phyloP scores from a whole-genome alignment of 345 rosid species.

The Salix caprea region DNA sequence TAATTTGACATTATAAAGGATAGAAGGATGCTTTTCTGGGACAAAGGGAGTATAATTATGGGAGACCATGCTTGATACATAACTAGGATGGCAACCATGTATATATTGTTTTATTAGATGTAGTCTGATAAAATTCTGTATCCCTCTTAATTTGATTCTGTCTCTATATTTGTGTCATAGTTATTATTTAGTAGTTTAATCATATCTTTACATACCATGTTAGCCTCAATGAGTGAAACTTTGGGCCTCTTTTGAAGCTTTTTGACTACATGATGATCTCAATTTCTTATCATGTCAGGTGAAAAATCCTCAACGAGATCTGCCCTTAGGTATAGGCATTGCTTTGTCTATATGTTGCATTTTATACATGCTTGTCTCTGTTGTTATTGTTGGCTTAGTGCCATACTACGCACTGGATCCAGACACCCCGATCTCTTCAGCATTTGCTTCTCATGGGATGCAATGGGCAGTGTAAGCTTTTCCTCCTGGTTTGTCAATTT shows the following conservation, averaged over 20 bases:
- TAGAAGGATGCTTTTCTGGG: too few relatives aligned
- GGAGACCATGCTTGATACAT: too few relatives aligned
- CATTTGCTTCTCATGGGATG: slow-evolving; percentile 66
- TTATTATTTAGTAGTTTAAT: slow-evolving; percentile 1
- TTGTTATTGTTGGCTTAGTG: slow-evolving; percentile 62
- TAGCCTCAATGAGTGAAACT: background rate
- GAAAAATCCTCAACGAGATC: slow-evolving; percentile 57
- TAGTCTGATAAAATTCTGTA: background rate
- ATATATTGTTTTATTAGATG: background rate
- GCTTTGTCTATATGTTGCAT: slow-evolving; percentile 56
- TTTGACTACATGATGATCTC: background rate
- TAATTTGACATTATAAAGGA: too few relatives aligned
- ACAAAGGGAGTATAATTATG: too few relatives aligned
- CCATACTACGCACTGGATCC: slow-evolving; percentile 58
- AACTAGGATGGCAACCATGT: background rate
- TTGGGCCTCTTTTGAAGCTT: background rate
- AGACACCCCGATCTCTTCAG: slow-evolving; percentile 72
- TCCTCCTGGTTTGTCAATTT: background rate
- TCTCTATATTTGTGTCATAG: background rate
- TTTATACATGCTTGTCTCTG: slow-evolving; percentile 62
- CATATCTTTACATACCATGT: background rate
- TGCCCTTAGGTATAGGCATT: slow-evolving; percentile 65
- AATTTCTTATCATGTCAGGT: slow-evolving; percentile 34
- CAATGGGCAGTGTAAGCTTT: slow-evolving; percentile 69
- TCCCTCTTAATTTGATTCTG: background rate